Base-by-base conservation (phyloP, 2,329 filamentous ascomycete genomes). In the Lachnum nothofagi region DNA sequence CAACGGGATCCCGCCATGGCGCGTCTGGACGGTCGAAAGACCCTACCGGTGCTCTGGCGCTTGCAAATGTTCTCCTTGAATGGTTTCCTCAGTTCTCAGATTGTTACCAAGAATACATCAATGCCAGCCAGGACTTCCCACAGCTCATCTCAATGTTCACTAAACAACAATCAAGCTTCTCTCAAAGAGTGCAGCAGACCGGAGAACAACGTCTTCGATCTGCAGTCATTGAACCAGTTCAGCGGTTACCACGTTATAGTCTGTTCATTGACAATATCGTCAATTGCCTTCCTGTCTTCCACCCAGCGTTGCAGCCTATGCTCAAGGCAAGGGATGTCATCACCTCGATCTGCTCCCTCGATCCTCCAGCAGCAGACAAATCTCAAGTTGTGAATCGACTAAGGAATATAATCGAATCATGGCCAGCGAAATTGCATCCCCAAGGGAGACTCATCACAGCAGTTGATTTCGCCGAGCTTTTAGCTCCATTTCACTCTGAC, bases 201-300 rank as follows among this genome's bases (percentile, higher is more conserved):
- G 91, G 93, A 47, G 93, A 97, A 66, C 93, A 98, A 70, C 80
- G 83, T 49, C 78, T 97, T 46, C 90, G 88, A 42, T 97, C 93
- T 3, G 79, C 93, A 54, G 78, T 98, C 46, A 98, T 98, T 65
- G 93, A 98, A 68, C 93, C 93, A 2, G 91, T 98, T 0, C 93
- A 98, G 67, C 80, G 93, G 44, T 77, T 98, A 44, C 93, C 93
- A 22, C 85, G 93, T 22, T 98, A 98, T 70, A 96, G 89, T 62
- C 75, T 98, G 29, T 85, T 97, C 63, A 97, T 98, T 60, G 93
- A 98, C 70, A 91, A 94, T 62, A 96, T 98, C 63, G 80, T 93
- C 41, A 83, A 85, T 57, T 90, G 86, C 52, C 77, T 97, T 16
- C 91, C 91, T 4, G 80, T 91, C 43, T 83, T 86, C 7, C 91